Base-by-base conservation (phyloP, 345 rosid genomes). In the Populus euphratica region DNA sequence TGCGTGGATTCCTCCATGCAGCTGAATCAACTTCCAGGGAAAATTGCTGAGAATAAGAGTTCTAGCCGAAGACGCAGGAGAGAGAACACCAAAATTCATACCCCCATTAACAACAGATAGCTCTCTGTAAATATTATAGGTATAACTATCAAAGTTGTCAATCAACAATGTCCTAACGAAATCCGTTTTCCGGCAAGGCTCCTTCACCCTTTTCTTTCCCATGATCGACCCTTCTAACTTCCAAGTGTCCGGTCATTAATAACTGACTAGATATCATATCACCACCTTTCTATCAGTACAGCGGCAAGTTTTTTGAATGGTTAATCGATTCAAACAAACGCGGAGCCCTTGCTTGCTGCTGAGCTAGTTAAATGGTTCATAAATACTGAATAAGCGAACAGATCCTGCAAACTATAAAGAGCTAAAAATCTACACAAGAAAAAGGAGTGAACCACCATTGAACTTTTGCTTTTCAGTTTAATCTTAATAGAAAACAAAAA, bases 121-220 rank as follows among this genome's bases (percentile, higher is more conserved):
- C 50, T 93, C 93, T 81, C 92, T 97, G 79, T 91, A 89, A 66
- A 96, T 96, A 83, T 96, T 96, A 84, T 86, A 96, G 6, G 99
- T 93, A 77, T 93, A 95, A 82, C 98, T 95, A 86, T 95, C 99
- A 80, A 93, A 93, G 79, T 93, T 95, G 83, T 95, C 99, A 63
- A 95, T 89, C 73, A 95, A 84, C 88, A 95, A 77, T 29, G 99
- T 95, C 87, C 98, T 91, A 47, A 93, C 93, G 70, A 81, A 82
- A 21, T 90, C 91, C 72, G 87, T 76, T 84, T 85, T 27, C 29
- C 29, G 29, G 29, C 29, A 27, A 27, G 29, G 29, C 29, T 27
- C 29, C 29, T 27, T 27, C 29, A 27, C 29, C 29, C 29, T 27
- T 27, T 27, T 27, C 29, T 27, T 27, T 27, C 29, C 29, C 29